Base-by-base conservation (phyloP, 1,284 basidiomycete species). In the Boletus semigastroideus region DNA sequence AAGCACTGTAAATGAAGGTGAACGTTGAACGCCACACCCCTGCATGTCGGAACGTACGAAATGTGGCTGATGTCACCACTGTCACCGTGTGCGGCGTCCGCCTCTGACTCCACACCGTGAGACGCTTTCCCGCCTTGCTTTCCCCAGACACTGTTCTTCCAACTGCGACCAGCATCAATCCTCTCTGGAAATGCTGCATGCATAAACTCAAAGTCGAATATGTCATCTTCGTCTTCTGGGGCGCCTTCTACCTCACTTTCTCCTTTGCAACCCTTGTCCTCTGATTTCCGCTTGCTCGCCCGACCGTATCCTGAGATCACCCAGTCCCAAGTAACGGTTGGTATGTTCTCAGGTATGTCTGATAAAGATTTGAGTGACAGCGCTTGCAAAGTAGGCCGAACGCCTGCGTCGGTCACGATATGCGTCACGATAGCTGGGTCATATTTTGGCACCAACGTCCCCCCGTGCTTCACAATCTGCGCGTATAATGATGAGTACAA, bases 291-390 rank as follows among this genome's bases (percentile, higher is more conserved):
- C 31, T 55, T 55, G 27, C 36, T 53, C 12, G 48, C 51, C 22
- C 54, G 55, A 39, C 43, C 31, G 13, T 56, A 54, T 14, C 62
- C 59, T 3, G 68, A 64, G 5, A 74, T 57, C 13, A 85, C 70
- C 86, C 86, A 88, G 11, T 59, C 59, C 86, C 86, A 87, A 17
- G 59, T 78, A 19, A 88, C 73, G 12, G 79, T 83, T 5, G 83
- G 83, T 16, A 88, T 82, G 44, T 78, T 70, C 19, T 75, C 63
- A 1, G 86, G 86, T 42, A 88, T 83, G 8, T 85, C 76, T 7
- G 64, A 66, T 10, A 85, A 58, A 5, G 61, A 72, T 57, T 74
- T 78, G 16, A 86, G 56, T 1, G 78, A 77, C 13, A 74, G 54
- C 5, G 63, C 53, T 68, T 65, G 43, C 61, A 83, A 45, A 52